phyloP scores from a whole-genome alignment of 2,329 filamentous ascomycete species.

The Triangularia verruculosa region DNA sequence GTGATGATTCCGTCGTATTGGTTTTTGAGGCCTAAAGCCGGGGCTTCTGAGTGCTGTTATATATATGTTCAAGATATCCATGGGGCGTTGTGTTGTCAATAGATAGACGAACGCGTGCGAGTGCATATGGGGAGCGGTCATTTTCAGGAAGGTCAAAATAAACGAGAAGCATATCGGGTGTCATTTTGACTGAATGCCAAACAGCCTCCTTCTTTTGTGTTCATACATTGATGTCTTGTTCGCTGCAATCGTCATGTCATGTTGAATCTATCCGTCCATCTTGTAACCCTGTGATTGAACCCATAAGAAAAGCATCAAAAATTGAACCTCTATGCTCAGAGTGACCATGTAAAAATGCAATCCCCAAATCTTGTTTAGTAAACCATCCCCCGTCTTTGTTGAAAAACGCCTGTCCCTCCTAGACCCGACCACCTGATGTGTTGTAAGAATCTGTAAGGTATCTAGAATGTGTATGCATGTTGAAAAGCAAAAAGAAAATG shows the following conservation, averaged over 20 bases:
- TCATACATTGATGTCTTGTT: background rate
- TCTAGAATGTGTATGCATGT: background rate
- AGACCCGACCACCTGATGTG: background rate
- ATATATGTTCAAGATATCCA: background rate
- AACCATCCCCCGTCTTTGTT: constrained; percentile 1
- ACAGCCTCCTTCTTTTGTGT: background rate
- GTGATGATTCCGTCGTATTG: constrained; percentile 74
- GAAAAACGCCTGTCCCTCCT: background rate
- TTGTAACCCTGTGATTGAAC: no score
- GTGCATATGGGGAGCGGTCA: background rate
- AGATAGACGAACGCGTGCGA: background rate
- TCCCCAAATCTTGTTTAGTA: background rate
- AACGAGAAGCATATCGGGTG: background rate
- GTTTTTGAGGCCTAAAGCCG: constrained; percentile 56
- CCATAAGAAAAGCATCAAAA: no score
- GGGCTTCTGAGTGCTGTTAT: background rate
- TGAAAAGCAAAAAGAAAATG: background rate
- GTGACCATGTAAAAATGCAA: background rate
- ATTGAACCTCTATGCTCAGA: background rate
- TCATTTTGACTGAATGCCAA: background rate
- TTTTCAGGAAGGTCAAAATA: background rate
- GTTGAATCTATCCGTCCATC: background rate
- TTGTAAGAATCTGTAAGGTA: background rate
- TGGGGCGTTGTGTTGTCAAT: background rate
- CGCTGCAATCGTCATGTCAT: background rate